These are phyloP conservation scores for Diophrys appendiculata DNA, from an alignment of 73 alveolate genomes.

Conservation along the genomic window DNA sequence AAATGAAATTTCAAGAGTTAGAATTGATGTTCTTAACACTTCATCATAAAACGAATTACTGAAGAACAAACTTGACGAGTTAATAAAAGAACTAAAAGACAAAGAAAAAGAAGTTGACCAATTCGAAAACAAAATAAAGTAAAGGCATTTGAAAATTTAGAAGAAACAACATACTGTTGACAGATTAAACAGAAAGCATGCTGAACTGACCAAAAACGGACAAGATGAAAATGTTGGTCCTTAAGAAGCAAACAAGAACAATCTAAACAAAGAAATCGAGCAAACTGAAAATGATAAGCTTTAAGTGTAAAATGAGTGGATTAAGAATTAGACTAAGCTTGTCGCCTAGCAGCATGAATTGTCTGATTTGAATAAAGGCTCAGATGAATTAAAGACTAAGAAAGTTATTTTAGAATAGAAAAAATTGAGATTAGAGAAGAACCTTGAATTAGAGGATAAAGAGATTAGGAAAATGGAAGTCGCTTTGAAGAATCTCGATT, in stretches of 20 bases:
- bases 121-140: constrained; percentile 83
- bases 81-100: constrained; percentile 87
- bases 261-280: constrained; percentile 73
- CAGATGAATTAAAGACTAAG: constrained; percentile 86
- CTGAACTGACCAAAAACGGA: constrained; percentile 84
- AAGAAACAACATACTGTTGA: constrained; percentile 94
- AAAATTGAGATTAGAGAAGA: constrained; percentile 83
- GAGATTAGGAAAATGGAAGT: constrained; percentile 90
- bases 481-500: constrained; percentile 85
- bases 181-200: constrained; percentile 88
- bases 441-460: constrained; percentile 81
- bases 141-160: constrained; percentile 87
- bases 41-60: constrained; percentile 86
- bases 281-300: constrained; percentile 79
- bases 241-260: constrained; percentile 89
- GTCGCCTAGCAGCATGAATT: constrained; percentile 82
- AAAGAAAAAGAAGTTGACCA: constrained; percentile 89
- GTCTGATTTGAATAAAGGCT: constrained; percentile 70
- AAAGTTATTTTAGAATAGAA: constrained; percentile 87
- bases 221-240: constrained; percentile 95
- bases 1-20: constrained; percentile 94
- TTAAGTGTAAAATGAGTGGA: constrained; percentile 92
- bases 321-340: constrained; percentile 82
- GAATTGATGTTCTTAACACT: constrained; percentile 91
- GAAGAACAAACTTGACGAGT: constrained; percentile 81